These are phyloP conservation scores for Euphorbia corollata DNA, from an alignment of 441 rosid genomes.

Conservation along the genomic window DNA sequence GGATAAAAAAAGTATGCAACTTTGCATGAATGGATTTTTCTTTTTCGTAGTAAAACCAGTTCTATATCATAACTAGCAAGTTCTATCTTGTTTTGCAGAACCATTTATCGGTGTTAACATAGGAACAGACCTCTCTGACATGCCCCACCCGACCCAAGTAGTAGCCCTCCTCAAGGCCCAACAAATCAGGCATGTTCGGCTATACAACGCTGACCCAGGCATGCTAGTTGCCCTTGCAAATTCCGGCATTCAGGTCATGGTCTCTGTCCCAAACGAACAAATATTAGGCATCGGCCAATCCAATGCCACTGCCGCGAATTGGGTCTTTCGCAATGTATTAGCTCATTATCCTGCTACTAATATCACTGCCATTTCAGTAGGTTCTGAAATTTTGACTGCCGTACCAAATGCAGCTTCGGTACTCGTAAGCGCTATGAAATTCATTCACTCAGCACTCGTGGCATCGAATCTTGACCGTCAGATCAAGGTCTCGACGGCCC, in stretches of 20 bases:
- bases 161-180: constrained; percentile 80
- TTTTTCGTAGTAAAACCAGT: background rate
- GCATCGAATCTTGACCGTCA: constrained; percentile 77
- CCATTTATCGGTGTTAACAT: constrained; percentile 78
- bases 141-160: constrained; percentile 82
- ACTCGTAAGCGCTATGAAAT: constrained; percentile 68
- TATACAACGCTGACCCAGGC: constrained; percentile 68
- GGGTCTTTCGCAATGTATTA: constrained; percentile 75
- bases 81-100: constrained; percentile 27
- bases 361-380: constrained; percentile 74
- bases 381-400: constrained; percentile 67
- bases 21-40: background rate
- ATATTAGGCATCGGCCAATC: constrained; percentile 92
- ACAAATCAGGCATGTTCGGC: constrained; percentile 62
- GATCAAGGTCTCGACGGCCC: constrained; percentile 83
- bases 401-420: constrained; percentile 68
- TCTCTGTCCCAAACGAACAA: constrained; percentile 82
- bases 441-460: constrained; percentile 75
- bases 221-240: constrained; percentile 81
- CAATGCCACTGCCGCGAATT: constrained; percentile 88
- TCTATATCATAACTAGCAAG: background rate
- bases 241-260: constrained; percentile 62
- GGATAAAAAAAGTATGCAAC: background rate
- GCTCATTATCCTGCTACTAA: constrained; percentile 84
- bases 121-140: constrained; percentile 71